phyloP scores from a whole-genome alignment of 306 rosid species.

The Alnus glutinosa region DNA sequence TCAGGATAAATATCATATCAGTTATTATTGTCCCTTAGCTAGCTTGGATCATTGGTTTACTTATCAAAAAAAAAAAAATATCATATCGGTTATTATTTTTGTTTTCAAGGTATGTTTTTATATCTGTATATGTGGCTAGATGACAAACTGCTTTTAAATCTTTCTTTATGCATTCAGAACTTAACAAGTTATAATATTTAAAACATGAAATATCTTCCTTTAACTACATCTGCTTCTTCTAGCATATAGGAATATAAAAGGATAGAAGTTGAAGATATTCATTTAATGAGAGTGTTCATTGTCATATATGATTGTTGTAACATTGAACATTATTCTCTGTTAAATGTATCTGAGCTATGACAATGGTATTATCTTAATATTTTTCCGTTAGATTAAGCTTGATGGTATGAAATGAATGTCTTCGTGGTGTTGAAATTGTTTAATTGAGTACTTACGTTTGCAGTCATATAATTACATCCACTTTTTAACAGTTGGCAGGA shows the following conservation, averaged over 20 bases:
- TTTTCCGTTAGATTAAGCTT: slow-evolving; percentile 7
- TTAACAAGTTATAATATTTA: neutral
- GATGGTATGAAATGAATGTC: slow-evolving; percentile 15
- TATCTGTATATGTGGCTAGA: neutral
- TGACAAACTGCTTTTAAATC: neutral
- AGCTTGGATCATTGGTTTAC: no score
- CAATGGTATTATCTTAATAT: neutral
- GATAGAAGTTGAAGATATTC: neutral
- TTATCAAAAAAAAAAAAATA: neutral
- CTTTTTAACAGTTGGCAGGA: slow-evolving; percentile 56
- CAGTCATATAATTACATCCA: slow-evolving; percentile 24
- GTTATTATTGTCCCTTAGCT: neutral
- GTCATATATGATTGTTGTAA: neutral
- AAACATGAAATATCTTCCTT: neutral
- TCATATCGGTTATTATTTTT: neutral
- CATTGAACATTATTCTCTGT: neutral
- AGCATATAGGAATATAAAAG: neutral
- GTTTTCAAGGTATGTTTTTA: neutral
- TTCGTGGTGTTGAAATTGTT: slow-evolving; percentile 20
- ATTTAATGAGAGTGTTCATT: neutral
- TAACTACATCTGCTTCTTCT: neutral
- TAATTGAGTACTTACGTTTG: slow-evolving; percentile 20
- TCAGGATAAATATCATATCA: neutral
- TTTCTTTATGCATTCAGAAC: neutral
- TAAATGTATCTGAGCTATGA: neutral